Evolutionary conservation across 371 early-diverging fungal species (phyloP).

Genomic region (Catenaria anguillulae): DNA sequence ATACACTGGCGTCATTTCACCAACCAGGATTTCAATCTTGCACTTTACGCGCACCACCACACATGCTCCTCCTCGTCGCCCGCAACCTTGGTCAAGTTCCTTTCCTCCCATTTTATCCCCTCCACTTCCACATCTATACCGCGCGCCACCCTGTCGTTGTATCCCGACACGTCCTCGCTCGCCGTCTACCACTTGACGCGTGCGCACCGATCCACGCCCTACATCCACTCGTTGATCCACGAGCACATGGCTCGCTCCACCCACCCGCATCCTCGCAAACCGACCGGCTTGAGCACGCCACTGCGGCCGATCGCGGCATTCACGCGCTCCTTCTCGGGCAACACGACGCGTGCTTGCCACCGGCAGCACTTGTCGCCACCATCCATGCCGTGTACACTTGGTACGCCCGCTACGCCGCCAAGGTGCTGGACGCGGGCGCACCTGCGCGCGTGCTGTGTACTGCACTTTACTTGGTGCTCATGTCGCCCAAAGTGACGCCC

Average conservation of each 20-base stretch:
- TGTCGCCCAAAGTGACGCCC: background rate
- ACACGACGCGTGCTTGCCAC: background rate
- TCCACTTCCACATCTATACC: background rate
- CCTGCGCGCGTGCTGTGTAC: background rate
- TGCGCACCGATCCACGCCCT: background rate
- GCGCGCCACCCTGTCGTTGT: background rate
- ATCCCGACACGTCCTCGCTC: background rate
- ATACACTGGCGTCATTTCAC: background rate
- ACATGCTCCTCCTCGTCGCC: too few relatives aligned
- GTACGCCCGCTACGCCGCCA: background rate
- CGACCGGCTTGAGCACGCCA: background rate
- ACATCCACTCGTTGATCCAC: background rate
- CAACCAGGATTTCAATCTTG: background rate
- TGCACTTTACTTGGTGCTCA: background rate
- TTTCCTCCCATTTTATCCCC: background rate
- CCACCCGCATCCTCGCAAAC: too few relatives aligned
- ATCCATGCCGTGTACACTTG: background rate
- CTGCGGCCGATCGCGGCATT: background rate
- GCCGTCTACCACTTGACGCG: background rate
- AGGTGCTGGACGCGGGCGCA: too few relatives aligned
- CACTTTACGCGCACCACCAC: background rate
- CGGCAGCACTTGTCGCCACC: background rate
- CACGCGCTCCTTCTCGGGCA: background rate
- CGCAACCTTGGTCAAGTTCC: too few relatives aligned
- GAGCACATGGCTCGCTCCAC: too few relatives aligned